These are phyloP conservation scores for Phytopythium helicoides DNA, from an alignment of 352 stramenopile genomes.

Conservation along the genomic window DNA sequence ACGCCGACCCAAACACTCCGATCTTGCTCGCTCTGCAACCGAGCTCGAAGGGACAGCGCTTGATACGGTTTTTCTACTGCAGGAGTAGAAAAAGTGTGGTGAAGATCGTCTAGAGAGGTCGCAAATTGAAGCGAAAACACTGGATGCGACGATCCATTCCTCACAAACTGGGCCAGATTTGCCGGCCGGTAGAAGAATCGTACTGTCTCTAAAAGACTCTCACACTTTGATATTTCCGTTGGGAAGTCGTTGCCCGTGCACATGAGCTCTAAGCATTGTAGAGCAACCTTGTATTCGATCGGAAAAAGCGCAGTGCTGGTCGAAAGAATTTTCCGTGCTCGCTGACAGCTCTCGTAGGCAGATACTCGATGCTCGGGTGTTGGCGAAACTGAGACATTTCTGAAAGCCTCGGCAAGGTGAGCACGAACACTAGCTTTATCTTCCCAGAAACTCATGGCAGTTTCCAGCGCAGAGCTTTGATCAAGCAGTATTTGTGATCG, in stretches of 20 bases:
- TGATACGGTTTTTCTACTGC: not conserved
- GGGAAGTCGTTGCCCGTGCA: constrained; percentile 25
- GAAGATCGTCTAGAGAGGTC: constrained; percentile 6
- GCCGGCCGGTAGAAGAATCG: constrained; percentile 69
- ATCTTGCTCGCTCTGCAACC: constrained; percentile 30
- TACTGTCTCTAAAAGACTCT: constrained; percentile 43
- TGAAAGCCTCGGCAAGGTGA: constrained; percentile 35
- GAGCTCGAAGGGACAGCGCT: constrained; percentile 14
- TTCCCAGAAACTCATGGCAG: constrained; percentile 33
- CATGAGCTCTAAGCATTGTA: constrained; percentile 41
- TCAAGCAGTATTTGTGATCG: constrained; percentile 16
- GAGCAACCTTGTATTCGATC: constrained; percentile 58
- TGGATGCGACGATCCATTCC: constrained; percentile 51
- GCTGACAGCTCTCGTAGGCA: constrained; percentile 25
- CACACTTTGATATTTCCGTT: constrained; percentile 23
- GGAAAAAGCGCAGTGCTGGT: constrained; percentile 51
- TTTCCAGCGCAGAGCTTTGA: constrained; percentile 30
- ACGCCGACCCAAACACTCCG: constrained; percentile 29
- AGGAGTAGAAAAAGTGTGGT: not conserved
- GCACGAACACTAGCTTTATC: constrained; percentile 36
- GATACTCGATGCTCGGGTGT: constrained; percentile 16
- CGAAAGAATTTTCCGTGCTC: constrained; percentile 27
- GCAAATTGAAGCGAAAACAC: constrained; percentile 52
- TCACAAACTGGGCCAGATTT: constrained; percentile 49
- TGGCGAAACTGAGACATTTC: constrained; percentile 20